Evolutionary conservation across 306 rosid genomes (phyloP), one percentile per base, ranked within the genome.

Genomic region (Lithocarpus polystachyus): DNA sequence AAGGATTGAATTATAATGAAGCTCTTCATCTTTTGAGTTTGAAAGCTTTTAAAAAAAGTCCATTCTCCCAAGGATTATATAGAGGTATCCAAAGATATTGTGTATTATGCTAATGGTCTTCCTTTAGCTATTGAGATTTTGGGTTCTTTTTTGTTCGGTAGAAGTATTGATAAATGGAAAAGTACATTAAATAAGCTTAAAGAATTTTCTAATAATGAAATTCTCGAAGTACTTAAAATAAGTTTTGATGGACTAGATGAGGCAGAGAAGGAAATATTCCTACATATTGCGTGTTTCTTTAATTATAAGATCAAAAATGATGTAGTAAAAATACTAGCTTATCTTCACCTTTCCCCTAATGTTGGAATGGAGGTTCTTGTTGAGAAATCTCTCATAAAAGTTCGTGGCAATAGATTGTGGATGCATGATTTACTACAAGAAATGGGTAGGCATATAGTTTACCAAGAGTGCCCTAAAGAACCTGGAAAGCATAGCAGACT

Each of bases 111-210:
- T 4, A 4, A 15, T 19, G 74, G 80, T 5, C n/a, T 31, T 52
- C 74, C 68, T 57, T 53, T 84, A 6, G 78, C 73, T 64, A 52
- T 84, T 14, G 29, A 53, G 31, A 40, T 74, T 73, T 59, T 60
- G 52, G 80, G 75, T 70, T 19, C 19, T 0, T 28, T 28, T 20
- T 76, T 77, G 55, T 5, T 0, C 1, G 67, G 60, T 0, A 68
- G 74, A 43, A 28, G 18, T 0, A 55, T 3, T 18, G 6, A 14
- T 5, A 53, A 20, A 17, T 84, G 85, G 88, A 51, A 84, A 74
- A 74, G 71, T 6, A 35, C 59, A 31, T 14, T 77, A 1, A 4
- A 57, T 13, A 73, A 5, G 1, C 74, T 77, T 1, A 29, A 19
- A 20, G 80, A 52, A 37, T 19, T 40, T 54, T 10, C 45, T 40